phyloP scores from a whole-genome alignment of 257 asterid genomes.

The Solanum verrucosum region DNA sequence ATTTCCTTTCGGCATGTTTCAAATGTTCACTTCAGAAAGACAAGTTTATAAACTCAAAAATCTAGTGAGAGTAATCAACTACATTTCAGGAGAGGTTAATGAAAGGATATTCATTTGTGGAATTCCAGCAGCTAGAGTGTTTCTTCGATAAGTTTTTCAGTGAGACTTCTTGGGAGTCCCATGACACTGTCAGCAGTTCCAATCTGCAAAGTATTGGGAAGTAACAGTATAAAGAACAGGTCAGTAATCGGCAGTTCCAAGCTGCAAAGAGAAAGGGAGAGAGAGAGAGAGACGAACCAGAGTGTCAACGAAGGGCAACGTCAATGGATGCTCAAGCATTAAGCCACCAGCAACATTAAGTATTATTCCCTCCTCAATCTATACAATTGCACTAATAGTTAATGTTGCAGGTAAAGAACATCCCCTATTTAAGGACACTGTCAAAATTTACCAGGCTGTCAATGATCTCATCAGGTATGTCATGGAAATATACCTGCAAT shows the following conservation, averaged over 20 bases:
- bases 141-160: constrained; percentile 64
- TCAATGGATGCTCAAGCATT: constrained; percentile 90
- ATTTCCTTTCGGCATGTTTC: neutral
- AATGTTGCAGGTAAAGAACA: constrained; percentile 10
- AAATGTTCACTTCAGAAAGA: neutral
- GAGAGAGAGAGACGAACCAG: constrained; percentile 39
- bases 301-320: constrained; percentile 66
- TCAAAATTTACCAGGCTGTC: constrained; percentile 56
- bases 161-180: constrained; percentile 75
- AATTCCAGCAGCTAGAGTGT: constrained; percentile 12
- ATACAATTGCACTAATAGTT: constrained; percentile 1
- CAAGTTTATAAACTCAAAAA: neutral
- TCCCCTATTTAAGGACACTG: neutral
- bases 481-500: constrained; percentile 68
- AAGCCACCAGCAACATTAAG: constrained; percentile 84
- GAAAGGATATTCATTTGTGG: neutral
- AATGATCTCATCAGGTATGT: constrained; percentile 70
- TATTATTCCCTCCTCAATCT: constrained; percentile 73
- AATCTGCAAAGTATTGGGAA: constrained; percentile 29
- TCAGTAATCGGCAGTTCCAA: neutral
- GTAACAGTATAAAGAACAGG: neutral
- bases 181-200: constrained; percentile 77
- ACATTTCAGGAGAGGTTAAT: neutral
- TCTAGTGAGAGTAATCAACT: neutral
- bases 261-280: neutral